Percentiles rank a stretch among this genome's conserved stretches.
phyloP scores from a whole-genome alignment of 345 rosid species.

The Citrus medica region DNA sequence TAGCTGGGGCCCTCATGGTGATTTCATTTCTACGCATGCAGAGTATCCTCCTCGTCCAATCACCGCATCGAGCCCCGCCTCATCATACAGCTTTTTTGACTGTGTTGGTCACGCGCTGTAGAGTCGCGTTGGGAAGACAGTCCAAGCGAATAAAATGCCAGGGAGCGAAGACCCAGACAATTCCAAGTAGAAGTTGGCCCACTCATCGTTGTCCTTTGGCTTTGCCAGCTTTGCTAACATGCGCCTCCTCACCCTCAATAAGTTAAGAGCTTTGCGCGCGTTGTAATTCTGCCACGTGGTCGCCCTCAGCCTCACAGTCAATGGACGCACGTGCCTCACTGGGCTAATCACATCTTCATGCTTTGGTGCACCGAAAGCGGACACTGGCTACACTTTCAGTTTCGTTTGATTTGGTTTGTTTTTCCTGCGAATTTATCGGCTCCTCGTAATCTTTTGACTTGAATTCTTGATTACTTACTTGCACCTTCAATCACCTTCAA shows the following conservation, averaged over 20 bases:
- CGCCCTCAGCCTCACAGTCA: neutral
- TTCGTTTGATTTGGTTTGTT: neutral
- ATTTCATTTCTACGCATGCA: neutral
- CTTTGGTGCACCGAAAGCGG: constrained; percentile 29
- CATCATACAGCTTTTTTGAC: neutral
- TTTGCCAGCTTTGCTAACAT: neutral
- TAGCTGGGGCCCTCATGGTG: neutral
- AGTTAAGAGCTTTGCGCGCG: neutral
- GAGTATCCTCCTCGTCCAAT: too few relatives aligned
- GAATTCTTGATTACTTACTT: neutral
- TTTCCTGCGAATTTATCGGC: neutral
- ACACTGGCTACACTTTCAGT: neutral
- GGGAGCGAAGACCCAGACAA: neutral
- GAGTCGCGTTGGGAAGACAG: neutral
- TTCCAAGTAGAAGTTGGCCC: neutral
- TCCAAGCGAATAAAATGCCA: neutral
- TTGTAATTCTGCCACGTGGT: neutral
- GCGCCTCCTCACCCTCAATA: neutral
- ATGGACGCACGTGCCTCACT: neutral
- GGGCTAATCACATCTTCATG: neutral
- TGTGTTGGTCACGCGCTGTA: neutral
- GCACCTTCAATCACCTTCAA: neutral
- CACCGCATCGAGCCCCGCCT: too few relatives aligned
- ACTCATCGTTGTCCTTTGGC: neutral
- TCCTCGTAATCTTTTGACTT: neutral